phyloP scores from a whole-genome alignment of 257 asterid species.

The Coffea canephora region DNA sequence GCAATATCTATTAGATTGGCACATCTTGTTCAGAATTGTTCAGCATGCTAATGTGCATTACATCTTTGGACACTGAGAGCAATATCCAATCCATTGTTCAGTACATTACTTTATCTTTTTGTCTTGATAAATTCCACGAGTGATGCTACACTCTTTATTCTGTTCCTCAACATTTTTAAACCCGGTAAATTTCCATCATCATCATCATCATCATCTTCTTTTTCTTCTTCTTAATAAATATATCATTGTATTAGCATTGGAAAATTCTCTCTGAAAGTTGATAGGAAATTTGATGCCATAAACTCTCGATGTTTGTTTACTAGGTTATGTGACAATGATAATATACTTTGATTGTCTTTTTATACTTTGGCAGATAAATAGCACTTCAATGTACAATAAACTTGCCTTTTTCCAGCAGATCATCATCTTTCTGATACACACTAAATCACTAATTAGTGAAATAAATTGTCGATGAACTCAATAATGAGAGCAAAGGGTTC shows the following conservation, averaged over 20 bases:
- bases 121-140: not conserved
- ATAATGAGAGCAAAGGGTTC: not conserved
- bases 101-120: not conserved
- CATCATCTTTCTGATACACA: not conserved
- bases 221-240: too few relatives aligned
- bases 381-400: not conserved
- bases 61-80: not conserved
- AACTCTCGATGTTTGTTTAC: not conserved
- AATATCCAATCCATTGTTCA: not conserved
- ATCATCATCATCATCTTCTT: too few relatives aligned
- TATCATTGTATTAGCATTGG: not conserved
- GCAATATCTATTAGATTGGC: not conserved
- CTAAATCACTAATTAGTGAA: not conserved
- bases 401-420: not conserved
- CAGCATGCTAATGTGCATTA: not conserved
- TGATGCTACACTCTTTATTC: not conserved
- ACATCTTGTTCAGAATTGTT: slow-evolving; percentile 1
- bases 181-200: not conserved
- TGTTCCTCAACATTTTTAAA: not conserved
- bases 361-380: not conserved
- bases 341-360: not conserved
- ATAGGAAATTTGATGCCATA: not conserved
- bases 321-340: not conserved
- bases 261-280: not conserved
- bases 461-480: not conserved